phyloP scores from a whole-genome alignment of 371 early-diverging fungal genomes.

The Zancudomyces culisetae region DNA sequence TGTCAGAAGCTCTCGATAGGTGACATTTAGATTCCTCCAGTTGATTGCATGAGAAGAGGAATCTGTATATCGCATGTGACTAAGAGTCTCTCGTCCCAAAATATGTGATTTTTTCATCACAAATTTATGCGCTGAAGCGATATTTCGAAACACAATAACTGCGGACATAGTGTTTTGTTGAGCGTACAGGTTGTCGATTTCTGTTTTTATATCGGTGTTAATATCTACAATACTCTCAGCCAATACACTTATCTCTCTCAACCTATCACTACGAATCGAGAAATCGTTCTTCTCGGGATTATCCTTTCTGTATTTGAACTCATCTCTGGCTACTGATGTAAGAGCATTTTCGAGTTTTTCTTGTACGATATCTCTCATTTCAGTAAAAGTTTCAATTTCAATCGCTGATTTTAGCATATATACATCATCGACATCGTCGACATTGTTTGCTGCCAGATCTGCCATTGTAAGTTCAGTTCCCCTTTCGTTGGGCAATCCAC shows the following conservation, averaged over 20 bases:
- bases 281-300: neutral
- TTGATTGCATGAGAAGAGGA: conserved; percentile 56
- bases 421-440: neutral
- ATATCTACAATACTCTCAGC: conserved; percentile 30
- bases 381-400: neutral
- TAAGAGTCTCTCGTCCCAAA: conserved; percentile 24
- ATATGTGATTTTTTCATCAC: conserved; percentile 42
- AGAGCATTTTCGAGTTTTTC: neutral
- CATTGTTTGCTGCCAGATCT: neutral
- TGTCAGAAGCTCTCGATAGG: conserved; percentile 30
- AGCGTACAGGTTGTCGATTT: neutral
- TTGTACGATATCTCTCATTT: neutral
- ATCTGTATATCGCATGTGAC: conserved; percentile 28
- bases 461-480: neutral
- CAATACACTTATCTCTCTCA: conserved; percentile 41
- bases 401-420: neutral
- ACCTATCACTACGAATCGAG: conserved; percentile 18
- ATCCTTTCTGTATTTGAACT: neutral
- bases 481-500: conserved; percentile 1
- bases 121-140: conserved; percentile 64
- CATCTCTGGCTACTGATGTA: neutral
- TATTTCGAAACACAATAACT: conserved; percentile 62
- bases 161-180: conserved; percentile 31
- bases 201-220: conserved; percentile 30
- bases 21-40: conserved; percentile 60